phyloP scores from a whole-genome alignment of 805 yeast species.

The Lipomyces mesembrius region DNA sequence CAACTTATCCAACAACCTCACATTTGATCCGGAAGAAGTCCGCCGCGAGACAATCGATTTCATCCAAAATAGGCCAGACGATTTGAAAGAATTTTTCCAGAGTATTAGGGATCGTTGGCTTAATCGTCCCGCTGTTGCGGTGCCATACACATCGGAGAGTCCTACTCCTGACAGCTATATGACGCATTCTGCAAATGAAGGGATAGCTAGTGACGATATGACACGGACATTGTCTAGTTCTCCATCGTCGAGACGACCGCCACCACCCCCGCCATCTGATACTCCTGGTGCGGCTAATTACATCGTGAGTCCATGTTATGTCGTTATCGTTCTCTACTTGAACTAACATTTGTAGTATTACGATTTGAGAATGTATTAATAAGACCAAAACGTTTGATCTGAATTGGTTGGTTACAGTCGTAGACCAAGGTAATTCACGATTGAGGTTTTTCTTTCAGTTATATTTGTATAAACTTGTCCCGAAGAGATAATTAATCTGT shows the following conservation, averaged over 20 bases:
- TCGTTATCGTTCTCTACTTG: not conserved
- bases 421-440: too few relatives aligned
- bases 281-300: slow-evolving; percentile 32
- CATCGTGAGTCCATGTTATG: slow-evolving; percentile 20
- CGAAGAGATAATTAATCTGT: too few relatives aligned
- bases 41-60: slow-evolving; percentile 34
- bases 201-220: slow-evolving; percentile 11
- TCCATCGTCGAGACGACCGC: slow-evolving; percentile 20
- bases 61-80: slow-evolving; percentile 25
- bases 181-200: slow-evolving; percentile 17
- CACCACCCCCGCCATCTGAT: slow-evolving; percentile 37
- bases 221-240: slow-evolving; percentile 26
- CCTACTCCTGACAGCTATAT: slow-evolving; percentile 25
- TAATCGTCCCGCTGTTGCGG: slow-evolving; percentile 35
- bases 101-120: slow-evolving; percentile 24
- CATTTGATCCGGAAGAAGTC: slow-evolving; percentile 27
- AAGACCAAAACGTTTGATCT: not conserved
- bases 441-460: too few relatives aligned
- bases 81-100: slow-evolving; percentile 25
- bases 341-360: slow-evolving; percentile 21
- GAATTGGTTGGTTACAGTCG: not conserved
- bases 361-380: slow-evolving; percentile 32
- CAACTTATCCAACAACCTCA: slow-evolving; percentile 1
- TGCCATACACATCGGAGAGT: slow-evolving; percentile 33
- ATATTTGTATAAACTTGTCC: too few relatives aligned